A percentile compares a stretch with the other conserved stretches of the same genome.
phyloP scores from a whole-genome alignment of 2,329 filamentous ascomycete species.

The Botrytis byssoidea region DNA sequence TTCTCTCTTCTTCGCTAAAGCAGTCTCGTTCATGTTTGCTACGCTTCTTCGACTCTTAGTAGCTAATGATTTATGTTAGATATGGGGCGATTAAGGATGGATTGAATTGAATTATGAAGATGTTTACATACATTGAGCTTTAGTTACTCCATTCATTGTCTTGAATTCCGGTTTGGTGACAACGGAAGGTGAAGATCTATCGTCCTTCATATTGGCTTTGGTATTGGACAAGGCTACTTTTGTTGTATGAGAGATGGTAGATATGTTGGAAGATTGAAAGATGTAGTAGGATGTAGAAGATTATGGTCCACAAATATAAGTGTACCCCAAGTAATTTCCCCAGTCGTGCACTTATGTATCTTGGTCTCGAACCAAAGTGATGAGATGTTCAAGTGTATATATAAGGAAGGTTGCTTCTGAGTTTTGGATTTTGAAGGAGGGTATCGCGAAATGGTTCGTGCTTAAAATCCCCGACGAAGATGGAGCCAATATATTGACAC shows the following conservation, averaged over 20 bases:
- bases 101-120: neutral
- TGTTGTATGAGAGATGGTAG: neutral
- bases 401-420: neutral
- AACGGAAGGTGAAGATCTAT: neutral
- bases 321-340: neutral
- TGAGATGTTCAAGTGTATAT: neutral
- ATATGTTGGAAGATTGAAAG: neutral
- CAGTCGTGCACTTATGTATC: conserved; percentile 3
- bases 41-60: conserved; percentile 6
- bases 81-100: neutral
- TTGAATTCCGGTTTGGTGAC: neutral
- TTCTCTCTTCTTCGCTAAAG: conserved; percentile 9
- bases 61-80: conserved; percentile 1
- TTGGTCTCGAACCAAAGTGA: neutral
- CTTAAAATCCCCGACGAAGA: neutral
- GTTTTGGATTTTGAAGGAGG: neutral
- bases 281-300: neutral
- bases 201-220: neutral
- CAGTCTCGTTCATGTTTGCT: conserved; percentile 4
- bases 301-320: conserved; percentile 2
- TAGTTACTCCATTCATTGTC: neutral
- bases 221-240: neutral
- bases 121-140: neutral
- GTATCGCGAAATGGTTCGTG: conserved; percentile 10
- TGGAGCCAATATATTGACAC: conserved; percentile 2